Percentiles rank a stretch among this genome's conserved stretches.
Conservation (phyloP, 2,329 filamentous ascomycete species). For the Trichoderma koningiopsis region DNA sequence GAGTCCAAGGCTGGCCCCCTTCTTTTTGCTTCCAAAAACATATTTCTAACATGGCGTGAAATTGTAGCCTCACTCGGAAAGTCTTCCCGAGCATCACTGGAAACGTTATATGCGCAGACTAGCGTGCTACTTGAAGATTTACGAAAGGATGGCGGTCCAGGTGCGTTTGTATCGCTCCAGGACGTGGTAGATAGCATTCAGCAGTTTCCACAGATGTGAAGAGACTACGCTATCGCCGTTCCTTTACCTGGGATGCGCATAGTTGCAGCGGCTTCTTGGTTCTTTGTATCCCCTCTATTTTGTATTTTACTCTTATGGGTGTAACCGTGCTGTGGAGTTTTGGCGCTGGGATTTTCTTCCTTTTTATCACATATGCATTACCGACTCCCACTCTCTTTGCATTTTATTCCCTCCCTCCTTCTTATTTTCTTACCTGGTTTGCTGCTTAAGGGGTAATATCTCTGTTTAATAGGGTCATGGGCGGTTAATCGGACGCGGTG, state of each 20-base stretch:
- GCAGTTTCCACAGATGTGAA: slow-evolving; percentile 36
- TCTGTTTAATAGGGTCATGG: not conserved
- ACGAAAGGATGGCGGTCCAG: slow-evolving; percentile 75
- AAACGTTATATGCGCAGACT: slow-evolving; percentile 84
- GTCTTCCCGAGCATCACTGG: slow-evolving; percentile 81
- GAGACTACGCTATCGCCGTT: slow-evolving; percentile 3
- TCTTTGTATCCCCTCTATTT: not conserved
- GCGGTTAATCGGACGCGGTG: not conserved
- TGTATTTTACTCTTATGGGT: not conserved
- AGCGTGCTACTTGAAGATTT: slow-evolving; percentile 83
- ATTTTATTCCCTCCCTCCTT: not conserved
- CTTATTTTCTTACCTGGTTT: not conserved
- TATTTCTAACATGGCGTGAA: slow-evolving; percentile 28
- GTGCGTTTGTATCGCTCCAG: slow-evolving; percentile 73
- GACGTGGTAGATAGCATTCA: slow-evolving; percentile 53
- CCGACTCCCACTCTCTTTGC: not conserved
- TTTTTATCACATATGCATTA: not conserved
- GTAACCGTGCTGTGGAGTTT: not conserved
- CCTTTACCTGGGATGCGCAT: not conserved
- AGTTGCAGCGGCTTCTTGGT: not conserved
- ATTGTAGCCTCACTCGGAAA: slow-evolving; percentile 80
- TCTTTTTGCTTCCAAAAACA: not conserved
- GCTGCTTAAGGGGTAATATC: not conserved
- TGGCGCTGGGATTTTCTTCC: not conserved
- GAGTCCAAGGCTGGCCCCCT: slow-evolving; percentile 41